Evolutionary conservation across 257 asterid genomes (phyloP), one percentile per base, ranked within the genome.

Genomic region (Gentiana dahurica): DNA sequence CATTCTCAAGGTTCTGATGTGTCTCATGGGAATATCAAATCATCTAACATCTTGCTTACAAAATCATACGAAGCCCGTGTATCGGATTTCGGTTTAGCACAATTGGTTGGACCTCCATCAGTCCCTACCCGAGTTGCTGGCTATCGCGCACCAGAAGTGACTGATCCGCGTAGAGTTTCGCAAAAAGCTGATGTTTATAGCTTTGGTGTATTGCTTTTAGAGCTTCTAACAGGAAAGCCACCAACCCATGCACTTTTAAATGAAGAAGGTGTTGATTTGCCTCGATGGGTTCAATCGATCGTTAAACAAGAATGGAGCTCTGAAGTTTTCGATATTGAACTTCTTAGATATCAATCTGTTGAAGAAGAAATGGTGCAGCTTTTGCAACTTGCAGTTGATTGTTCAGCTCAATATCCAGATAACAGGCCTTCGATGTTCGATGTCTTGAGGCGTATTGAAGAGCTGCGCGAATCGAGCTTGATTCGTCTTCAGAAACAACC

Each of bases 301-400:
- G 94, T 87, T 0, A 68, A 75, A 0, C 92, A 87, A 50, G 96
- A 84, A 71, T 87, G 96, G 96, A 78, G 87, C 4, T 81, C 94
- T 3, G 92, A 87, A 47, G 94, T 87, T 1, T 87, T 87, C 11
- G 96, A 87, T 58, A 63, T 84, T 36, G 94, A 81, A 46, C 89
- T 87, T 34, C 76, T 87, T 3, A 67, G 83, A 57, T 58, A 79
- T 72, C 79, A 76, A 63, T 73, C 57, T 36, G 58, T 74, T 39
- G 89, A 87, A 70, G 95, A 84, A 65, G 87, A 84, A 65, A 84
- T 87, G 96, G 89, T 84, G 64, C 83, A 84, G 61, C 79, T 87
- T 4, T 72, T 87, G 80, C 96, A 87, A 64, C 94, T 87, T 2
- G 96, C 85, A 10, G 71, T 84, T 47, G 92, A 81, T 67, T 87